A percentile compares a stretch with the other conserved stretches of the same genome.
phyloP scores from a whole-genome alignment of 2,329 filamentous ascomycete genomes.

The Fusarium sp. region DNA sequence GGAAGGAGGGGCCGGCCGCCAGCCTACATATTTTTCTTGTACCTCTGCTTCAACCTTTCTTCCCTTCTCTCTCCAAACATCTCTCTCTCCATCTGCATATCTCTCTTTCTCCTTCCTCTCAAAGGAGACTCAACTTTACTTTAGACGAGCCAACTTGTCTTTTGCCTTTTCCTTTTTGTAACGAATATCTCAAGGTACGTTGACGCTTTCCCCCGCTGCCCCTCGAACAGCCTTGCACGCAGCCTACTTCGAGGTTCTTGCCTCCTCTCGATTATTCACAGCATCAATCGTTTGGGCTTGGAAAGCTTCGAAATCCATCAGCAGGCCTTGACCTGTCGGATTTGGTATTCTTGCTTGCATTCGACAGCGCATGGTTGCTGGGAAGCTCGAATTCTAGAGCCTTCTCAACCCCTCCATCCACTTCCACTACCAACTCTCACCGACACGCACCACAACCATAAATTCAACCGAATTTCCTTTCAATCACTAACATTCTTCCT shows the following conservation, averaged over 20 bases:
- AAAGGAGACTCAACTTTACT: slow-evolving; percentile 46
- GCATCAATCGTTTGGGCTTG: background rate
- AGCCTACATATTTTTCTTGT: slow-evolving; percentile 56
- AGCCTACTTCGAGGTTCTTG: slow-evolving; percentile 4
- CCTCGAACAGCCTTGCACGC: slow-evolving; percentile 23
- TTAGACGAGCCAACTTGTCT: slow-evolving; percentile 47
- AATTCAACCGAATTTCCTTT: slow-evolving; percentile 1
- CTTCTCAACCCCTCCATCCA: slow-evolving; percentile 42
- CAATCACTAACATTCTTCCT: slow-evolving; percentile 37
- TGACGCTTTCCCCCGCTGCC: slow-evolving; percentile 18
- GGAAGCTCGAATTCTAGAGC: slow-evolving; percentile 28
- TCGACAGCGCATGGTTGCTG: background rate
- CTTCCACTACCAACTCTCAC: slow-evolving; percentile 22
- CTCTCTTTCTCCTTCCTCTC: slow-evolving; percentile 37
- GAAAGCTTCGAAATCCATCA: slow-evolving; percentile 6
- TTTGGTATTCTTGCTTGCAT: slow-evolving; percentile 4
- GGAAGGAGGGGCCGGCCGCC: slow-evolving; percentile 49
- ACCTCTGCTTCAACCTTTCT: slow-evolving; percentile 46
- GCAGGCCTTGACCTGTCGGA: background rate
- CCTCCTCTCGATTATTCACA: background rate
- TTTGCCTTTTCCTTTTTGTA: slow-evolving; percentile 45
- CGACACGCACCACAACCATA: slow-evolving; percentile 14
- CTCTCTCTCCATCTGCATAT: slow-evolving; percentile 35
- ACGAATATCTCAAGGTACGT: slow-evolving; percentile 49
- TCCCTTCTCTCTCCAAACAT: slow-evolving; percentile 45